These are phyloP conservation scores for Xylaria sp. DNA, from an alignment of 2,329 filamentous ascomycete genomes.

Conservation along the genomic window DNA sequence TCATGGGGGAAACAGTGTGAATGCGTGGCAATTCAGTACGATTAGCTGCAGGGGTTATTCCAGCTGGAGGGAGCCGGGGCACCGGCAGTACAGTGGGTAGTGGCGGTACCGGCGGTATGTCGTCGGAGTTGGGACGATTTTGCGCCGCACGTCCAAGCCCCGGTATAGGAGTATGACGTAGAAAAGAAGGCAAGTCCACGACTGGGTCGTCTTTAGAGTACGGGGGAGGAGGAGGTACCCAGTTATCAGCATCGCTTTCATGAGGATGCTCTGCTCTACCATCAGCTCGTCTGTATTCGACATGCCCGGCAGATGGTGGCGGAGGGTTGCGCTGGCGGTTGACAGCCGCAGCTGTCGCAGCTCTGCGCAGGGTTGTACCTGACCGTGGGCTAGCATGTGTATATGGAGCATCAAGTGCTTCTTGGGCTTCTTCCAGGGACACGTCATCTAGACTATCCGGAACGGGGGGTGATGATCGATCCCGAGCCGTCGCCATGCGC, in stretches of 20 bases:
- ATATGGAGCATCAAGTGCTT: conserved; percentile 77
- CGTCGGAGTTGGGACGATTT: conserved; percentile 14
- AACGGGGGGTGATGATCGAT: conserved; percentile 37
- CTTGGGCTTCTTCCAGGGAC: conserved; percentile 65
- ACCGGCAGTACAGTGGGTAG: conserved; percentile 30
- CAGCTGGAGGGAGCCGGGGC: conserved; percentile 27
- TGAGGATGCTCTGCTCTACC: conserved; percentile 79
- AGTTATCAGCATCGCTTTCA: conserved; percentile 88
- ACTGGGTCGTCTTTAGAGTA: conserved; percentile 75
- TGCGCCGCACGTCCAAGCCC: conserved; percentile 44
- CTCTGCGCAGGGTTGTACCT: conserved; percentile 75
- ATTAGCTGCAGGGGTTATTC: conserved; percentile 23
- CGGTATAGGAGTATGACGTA: conserved; percentile 61
- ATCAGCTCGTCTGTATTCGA: conserved; percentile 75
- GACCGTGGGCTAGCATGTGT: conserved; percentile 78
- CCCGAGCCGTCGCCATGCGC: conserved; percentile 55
- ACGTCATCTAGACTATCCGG: conserved; percentile 58
- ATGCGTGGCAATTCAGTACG: conserved; percentile 49
- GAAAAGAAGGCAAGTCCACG: conserved; percentile 64
- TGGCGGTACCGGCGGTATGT: conserved; percentile 42
- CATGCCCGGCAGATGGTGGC: conserved; percentile 63
- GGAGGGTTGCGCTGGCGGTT: conserved; percentile 75
- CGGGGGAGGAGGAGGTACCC: conserved; percentile 86
- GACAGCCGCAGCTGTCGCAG: conserved; percentile 79
- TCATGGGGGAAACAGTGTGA: conserved; percentile 43